Conservation (phyloP, 129 eudicot species). For the Kitagawia praeruptora region DNA sequence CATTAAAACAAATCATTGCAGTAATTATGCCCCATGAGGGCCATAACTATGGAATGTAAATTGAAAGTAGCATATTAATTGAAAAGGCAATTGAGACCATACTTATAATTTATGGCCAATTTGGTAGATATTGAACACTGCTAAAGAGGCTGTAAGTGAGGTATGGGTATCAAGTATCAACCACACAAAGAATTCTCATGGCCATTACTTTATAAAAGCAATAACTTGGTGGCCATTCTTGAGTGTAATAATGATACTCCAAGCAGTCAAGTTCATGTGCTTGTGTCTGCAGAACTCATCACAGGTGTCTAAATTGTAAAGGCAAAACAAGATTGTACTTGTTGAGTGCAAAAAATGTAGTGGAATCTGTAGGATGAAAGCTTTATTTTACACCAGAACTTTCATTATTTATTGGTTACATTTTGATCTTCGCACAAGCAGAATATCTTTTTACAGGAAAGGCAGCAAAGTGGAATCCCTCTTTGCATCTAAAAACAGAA, state of each 20-base stretch:
- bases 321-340: slow-evolving; percentile 3
- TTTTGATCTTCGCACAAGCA: background rate
- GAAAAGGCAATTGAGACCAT: slow-evolving; percentile 5
- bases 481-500: background rate
- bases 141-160: background rate
- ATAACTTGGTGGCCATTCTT: slow-evolving; percentile 5
- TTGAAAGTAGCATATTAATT: background rate
- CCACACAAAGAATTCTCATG: background rate
- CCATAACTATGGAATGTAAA: background rate
- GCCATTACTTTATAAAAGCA: slow-evolving; percentile 8
- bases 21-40: background rate
- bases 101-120: background rate
- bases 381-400: background rate
- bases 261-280: slow-evolving; percentile 6
- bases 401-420: background rate
- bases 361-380: background rate
- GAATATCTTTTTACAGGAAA: background rate
- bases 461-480: background rate
- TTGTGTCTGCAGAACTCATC: background rate
- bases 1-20: background rate
- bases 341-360: background rate
- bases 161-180: background rate
- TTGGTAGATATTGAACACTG: slow-evolving; percentile 3
- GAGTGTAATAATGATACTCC: background rate
- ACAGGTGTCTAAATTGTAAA: slow-evolving; percentile 2